Evolutionary conservation across 495 filamentous ascomycete species (phyloP), one percentile per base, ranked within the genome.

Genomic region (Acidomyces sp.): DNA sequence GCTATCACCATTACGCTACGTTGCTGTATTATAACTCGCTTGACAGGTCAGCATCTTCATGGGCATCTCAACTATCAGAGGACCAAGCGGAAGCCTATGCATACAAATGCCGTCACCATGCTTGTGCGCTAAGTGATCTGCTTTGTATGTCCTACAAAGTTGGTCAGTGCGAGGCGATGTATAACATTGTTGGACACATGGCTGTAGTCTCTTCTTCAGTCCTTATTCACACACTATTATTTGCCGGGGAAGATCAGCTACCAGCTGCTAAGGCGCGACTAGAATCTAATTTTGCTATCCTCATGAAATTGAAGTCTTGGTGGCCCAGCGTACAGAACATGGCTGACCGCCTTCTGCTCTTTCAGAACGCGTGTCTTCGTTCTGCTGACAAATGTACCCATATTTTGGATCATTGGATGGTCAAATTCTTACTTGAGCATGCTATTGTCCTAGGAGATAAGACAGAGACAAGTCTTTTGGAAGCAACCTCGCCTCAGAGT

Each of bases 1-100:
- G 63, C 6, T 67, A 63, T 43, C 61, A 64, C 26, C 55, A 67
- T 47, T 67, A 58, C 33, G 57, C 54, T 6, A 59, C 60, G 26
- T 55, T 67, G 30, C 60, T 67, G 7, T 65, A 59, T 49, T 67
- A 62, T 40, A 55, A 60, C 35, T 65, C 61, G 41, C 55, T 67
- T 4, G 61, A 64, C 37, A 42, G 34, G 38, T 46, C 39, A 43
- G 35, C 40, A 3, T n/a, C n/a, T n/a, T n/a, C n/a, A n/a, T n/a
- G n/a, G n/a, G n/a, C n/a, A n/a, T n/a, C n/a, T n/a, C n/a, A n/a
- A n/a, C n/a, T n/a, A n/a, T n/a, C n/a, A n/a, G 37, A 30, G 28
- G 43, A 23, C 4, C 26, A 24, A 23, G 39, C 43, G 13, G 29
- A 37, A 3, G 45, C 50, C 40, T 63, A 60, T 45, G 58, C 61